Conservation (phyloP, 371 early-diverging fungal species). For the Polyrhizophydium stewartii region DNA sequence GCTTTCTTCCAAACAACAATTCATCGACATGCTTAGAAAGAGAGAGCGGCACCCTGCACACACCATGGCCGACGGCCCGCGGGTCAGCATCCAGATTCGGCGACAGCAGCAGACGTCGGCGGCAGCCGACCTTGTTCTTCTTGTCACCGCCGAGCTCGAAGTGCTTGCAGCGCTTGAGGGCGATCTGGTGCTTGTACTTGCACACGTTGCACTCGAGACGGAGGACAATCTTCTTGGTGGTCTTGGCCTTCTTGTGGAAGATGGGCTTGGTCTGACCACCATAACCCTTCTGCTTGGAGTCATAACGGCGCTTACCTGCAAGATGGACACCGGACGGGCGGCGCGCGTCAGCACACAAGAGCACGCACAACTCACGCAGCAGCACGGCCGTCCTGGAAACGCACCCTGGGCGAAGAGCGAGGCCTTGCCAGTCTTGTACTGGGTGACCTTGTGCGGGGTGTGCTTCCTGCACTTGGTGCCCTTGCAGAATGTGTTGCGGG, state of each 20-base stretch:
- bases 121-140: slow-evolving; percentile 71
- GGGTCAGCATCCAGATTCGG: not conserved
- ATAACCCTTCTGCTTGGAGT: slow-evolving; percentile 65
- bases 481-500: slow-evolving; percentile 97
- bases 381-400: too few species aligned
- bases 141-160: slow-evolving; percentile 99
- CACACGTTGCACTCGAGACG: slow-evolving; percentile 98
- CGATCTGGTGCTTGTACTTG: slow-evolving; percentile 93
- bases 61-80: too few species aligned
- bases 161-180: slow-evolving; percentile 99
- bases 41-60: slow-evolving; percentile 66
- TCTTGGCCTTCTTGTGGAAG: slow-evolving; percentile 85
- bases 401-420: slow-evolving; percentile 93
- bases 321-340: too few species aligned
- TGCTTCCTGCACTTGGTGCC: slow-evolving; percentile 95
- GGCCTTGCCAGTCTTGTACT: slow-evolving; percentile 99
- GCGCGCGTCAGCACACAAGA: too few species aligned
- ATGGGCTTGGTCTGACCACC: slow-evolving; percentile 99
- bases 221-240: slow-evolving; percentile 98
- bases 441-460: slow-evolving; percentile 98
- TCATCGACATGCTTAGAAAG: slow-evolving; percentile 68
- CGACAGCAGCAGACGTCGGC: not conserved
- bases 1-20: too few species aligned
- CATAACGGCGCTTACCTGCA: slow-evolving; percentile 68
- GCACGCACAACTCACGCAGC: too few species aligned